Evolutionary conservation across 2,329 filamentous ascomycete genomes (phyloP).

Genomic region (Fusarium coffeatum): DNA sequence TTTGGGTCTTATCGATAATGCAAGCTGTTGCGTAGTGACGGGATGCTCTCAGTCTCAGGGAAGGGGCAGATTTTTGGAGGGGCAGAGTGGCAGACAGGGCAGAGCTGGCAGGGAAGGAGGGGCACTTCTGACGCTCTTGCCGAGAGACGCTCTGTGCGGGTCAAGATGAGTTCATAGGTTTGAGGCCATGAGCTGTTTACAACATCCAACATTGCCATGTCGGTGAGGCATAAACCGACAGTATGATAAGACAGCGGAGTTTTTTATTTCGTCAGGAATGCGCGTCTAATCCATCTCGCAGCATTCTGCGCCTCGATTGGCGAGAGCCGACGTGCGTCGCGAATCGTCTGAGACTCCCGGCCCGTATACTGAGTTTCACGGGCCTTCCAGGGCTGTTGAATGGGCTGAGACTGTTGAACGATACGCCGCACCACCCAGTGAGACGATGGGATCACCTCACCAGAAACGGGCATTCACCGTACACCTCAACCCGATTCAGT

Average conservation of each 20-base stretch:
- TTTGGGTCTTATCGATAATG: slow-evolving; percentile 45
- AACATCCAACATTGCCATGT: slow-evolving; percentile 38
- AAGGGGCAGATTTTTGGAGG: slow-evolving; percentile 27
- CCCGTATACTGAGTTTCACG: slow-evolving; percentile 16
- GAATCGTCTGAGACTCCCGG: slow-evolving; percentile 28
- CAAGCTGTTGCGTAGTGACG: slow-evolving; percentile 15
- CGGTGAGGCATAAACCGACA: slow-evolving; percentile 41
- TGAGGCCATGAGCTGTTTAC: slow-evolving; percentile 42
- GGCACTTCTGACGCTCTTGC: slow-evolving; percentile 33
- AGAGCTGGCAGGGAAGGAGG: slow-evolving; percentile 24
- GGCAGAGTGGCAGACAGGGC: slow-evolving; percentile 30
- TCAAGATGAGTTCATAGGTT: slow-evolving; percentile 42
- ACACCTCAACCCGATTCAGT: slow-evolving; percentile 42
- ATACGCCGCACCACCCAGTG: slow-evolving; percentile 33
- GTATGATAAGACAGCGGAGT: slow-evolving; percentile 38
- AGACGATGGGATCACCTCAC: slow-evolving; percentile 30
- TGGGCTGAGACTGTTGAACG: slow-evolving; percentile 41
- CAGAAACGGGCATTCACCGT: slow-evolving; percentile 37
- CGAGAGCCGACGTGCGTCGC: slow-evolving; percentile 23
- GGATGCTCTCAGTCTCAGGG: background rate
- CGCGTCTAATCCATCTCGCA: slow-evolving; percentile 37
- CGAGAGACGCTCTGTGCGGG: slow-evolving; percentile 37
- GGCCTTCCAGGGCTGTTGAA: slow-evolving; percentile 24
- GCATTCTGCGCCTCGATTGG: slow-evolving; percentile 40
- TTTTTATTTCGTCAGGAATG: slow-evolving; percentile 26